Percentiles rank a stretch among this genome's conserved stretches.
Conservation (phyloP, 768 basidiomycete species). For the Collybia mongolica region DNA sequence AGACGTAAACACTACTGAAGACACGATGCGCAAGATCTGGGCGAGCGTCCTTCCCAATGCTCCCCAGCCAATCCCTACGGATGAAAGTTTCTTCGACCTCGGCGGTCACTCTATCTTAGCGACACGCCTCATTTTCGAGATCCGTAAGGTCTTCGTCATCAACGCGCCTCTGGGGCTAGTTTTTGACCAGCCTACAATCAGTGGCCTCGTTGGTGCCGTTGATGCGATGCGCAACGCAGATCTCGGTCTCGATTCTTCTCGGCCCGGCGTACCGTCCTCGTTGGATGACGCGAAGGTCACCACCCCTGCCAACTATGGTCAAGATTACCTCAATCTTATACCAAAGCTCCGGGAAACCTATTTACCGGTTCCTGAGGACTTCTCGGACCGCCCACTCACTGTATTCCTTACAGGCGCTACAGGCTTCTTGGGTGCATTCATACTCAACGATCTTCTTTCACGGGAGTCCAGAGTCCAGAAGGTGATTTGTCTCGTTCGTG, state of each 20-base stretch:
- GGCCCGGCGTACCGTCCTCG: neutral
- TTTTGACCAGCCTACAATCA: slow-evolving; percentile 87
- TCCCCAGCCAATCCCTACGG: slow-evolving; percentile 73
- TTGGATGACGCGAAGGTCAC: slow-evolving; percentile 15
- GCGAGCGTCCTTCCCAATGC: slow-evolving; percentile 73
- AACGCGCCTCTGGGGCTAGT: slow-evolving; percentile 90
- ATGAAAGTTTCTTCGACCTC: slow-evolving; percentile 97
- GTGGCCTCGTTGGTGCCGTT: slow-evolving; percentile 71
- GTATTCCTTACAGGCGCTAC: slow-evolving; percentile 97
- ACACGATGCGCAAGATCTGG: slow-evolving; percentile 86
- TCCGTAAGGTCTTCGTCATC: slow-evolving; percentile 88
- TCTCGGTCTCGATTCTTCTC: slow-evolving; percentile 48
- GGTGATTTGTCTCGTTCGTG: slow-evolving; percentile 92
- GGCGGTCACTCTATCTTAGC: slow-evolving; percentile 99
- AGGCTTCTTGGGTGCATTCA: slow-evolving; percentile 94
- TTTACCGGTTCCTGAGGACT: slow-evolving; percentile 56
- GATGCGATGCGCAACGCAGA: slow-evolving; percentile 77
- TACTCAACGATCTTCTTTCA: slow-evolving; percentile 76
- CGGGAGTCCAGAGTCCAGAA: slow-evolving; percentile 66
- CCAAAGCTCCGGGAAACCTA: slow-evolving; percentile 61
- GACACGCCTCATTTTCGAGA: slow-evolving; percentile 94
- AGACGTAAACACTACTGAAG: slow-evolving; percentile 66
- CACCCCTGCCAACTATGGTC: slow-evolving; percentile 64
- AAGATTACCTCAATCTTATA: slow-evolving; percentile 70
- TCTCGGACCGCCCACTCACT: slow-evolving; percentile 53